A percentile compares a stretch with the other conserved stretches of the same genome.
Evolutionary conservation across 1,284 basidiomycete genomes (phyloP).

Genomic region (Fistulinella cinereoalba): DNA sequence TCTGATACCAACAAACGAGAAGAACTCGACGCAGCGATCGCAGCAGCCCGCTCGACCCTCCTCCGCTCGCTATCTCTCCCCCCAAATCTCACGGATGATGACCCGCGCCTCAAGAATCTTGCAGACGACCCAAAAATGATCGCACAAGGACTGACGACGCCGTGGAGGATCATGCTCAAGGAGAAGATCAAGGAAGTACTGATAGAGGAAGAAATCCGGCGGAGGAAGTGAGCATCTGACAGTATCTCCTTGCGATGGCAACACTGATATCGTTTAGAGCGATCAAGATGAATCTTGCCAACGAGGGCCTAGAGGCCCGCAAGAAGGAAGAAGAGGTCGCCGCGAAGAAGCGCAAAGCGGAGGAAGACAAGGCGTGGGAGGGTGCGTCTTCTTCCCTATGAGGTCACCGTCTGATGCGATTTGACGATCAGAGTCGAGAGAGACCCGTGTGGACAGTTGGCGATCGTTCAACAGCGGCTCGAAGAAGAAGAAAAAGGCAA

Average conservation of each 20-base stretch:
- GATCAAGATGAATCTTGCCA: slow-evolving; percentile 81
- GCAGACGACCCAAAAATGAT: slow-evolving; percentile 33
- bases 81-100: slow-evolving; percentile 50
- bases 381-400: slow-evolving; percentile 44
- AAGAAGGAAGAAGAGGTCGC: slow-evolving; percentile 81
- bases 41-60: slow-evolving; percentile 60
- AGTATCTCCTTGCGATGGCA: slow-evolving; percentile 3
- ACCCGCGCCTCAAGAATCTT: slow-evolving; percentile 53
- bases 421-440: slow-evolving; percentile 55
- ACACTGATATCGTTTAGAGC: slow-evolving; percentile 46
- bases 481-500: slow-evolving; percentile 78
- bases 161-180: slow-evolving; percentile 62
- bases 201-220: slow-evolving; percentile 77
- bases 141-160: slow-evolving; percentile 40
- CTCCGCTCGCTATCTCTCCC: slow-evolving; percentile 63
- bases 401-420: background rate
- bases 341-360: slow-evolving; percentile 73
- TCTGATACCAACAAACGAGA: slow-evolving; percentile 71
- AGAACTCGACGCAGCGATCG: slow-evolving; percentile 74
- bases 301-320: slow-evolving; percentile 78
- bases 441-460: slow-evolving; percentile 82
- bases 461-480: slow-evolving; percentile 56
- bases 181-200: slow-evolving; percentile 72
- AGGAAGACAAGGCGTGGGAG: slow-evolving; percentile 81
- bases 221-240: slow-evolving; percentile 62